Evolutionary conservation across 768 basidiomycete genomes (phyloP).

Genomic region (Termitomyces sp.): DNA sequence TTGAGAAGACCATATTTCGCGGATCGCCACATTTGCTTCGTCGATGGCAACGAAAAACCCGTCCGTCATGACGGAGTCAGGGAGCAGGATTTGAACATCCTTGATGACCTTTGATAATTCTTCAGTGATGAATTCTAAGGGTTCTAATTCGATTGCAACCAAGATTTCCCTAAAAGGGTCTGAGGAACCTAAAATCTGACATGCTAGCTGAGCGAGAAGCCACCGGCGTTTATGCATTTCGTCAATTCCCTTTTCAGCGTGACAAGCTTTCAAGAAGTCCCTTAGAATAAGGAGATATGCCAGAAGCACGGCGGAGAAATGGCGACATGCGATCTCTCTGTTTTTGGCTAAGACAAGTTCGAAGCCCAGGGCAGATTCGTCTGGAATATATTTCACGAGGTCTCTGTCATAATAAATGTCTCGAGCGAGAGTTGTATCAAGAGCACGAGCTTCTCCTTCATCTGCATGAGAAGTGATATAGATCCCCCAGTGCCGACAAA

Average conservation of each 20-base stretch:
- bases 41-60: conserved; percentile 2
- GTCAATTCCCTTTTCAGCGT: neutral
- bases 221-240: neutral
- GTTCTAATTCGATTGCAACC: neutral
- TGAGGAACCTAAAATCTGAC: neutral
- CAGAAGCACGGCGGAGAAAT: neutral
- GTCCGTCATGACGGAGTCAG: neutral
- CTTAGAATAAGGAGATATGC: neutral
- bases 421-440: neutral
- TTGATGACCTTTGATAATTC: neutral
- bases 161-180: neutral
- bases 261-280: neutral
- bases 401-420: neutral
- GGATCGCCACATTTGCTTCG: neutral
- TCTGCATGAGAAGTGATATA: neutral
- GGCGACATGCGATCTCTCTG: neutral
- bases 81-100: neutral
- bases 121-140: neutral
- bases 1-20: neutral
- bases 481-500: neutral
- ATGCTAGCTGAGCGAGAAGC: neutral
- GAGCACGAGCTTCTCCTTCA: neutral
- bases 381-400: neutral
- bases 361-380: neutral
- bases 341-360: neutral